A percentile compares a stretch with the other conserved stretches of the same genome.
phyloP scores from a whole-genome alignment of 768 basidiomycete species.

The Mycena leptocephala region DNA sequence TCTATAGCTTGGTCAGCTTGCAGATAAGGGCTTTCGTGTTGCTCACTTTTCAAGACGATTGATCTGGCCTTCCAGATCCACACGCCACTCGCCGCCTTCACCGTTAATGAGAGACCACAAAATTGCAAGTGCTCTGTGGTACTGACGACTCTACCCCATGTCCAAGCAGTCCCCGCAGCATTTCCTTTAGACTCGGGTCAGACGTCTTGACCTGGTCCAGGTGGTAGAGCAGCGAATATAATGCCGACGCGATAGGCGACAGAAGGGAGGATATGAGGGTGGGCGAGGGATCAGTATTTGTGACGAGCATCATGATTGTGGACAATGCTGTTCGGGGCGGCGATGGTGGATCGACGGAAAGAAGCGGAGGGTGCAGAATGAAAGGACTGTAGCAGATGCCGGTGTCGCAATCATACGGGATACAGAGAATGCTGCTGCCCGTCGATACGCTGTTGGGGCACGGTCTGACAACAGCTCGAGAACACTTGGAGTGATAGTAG shows the following conservation, averaged over 20 bases:
- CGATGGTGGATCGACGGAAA: conserved; percentile 34
- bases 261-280: conserved; percentile 73
- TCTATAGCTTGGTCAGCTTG: conserved; percentile 37
- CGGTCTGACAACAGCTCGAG: conserved; percentile 64
- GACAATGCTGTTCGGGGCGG: conserved; percentile 62
- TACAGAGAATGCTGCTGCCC: conserved; percentile 79
- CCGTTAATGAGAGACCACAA: conserved; percentile 74
- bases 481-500: conserved; percentile 68
- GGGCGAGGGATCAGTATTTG: conserved; percentile 88
- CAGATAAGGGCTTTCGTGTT: background rate
- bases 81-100: conserved; percentile 69
- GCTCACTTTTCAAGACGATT: conserved; percentile 62
- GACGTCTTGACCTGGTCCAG: conserved; percentile 70
- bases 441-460: conserved; percentile 62
- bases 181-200: conserved; percentile 76
- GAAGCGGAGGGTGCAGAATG: conserved; percentile 71
- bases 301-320: conserved; percentile 70
- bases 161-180: conserved; percentile 72
- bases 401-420: conserved; percentile 72
- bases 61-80: conserved; percentile 70
- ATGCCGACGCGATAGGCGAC: conserved; percentile 75
- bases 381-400: conserved; percentile 57
- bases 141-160: conserved; percentile 83
- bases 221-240: conserved; percentile 77
- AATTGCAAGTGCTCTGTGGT: conserved; percentile 63